These are phyloP conservation scores for Wickerhamiella slavikovae DNA, from an alignment of 805 yeast species.

Conservation along the genomic window DNA sequence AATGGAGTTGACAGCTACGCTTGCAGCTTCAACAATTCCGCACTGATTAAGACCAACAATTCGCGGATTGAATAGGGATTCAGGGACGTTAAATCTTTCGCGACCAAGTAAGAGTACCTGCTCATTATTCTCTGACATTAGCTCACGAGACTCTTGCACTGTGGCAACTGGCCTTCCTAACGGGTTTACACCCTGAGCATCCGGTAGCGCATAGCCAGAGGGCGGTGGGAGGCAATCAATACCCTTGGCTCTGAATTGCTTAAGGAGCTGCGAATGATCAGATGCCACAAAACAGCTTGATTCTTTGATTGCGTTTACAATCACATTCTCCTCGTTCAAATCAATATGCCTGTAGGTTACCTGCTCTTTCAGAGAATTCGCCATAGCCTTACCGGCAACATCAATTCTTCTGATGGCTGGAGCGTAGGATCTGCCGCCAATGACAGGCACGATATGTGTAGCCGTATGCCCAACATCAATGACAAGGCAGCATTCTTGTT, in stretches of 20 bases:
- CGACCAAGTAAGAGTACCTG: constrained; percentile 55
- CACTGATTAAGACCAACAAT: constrained; percentile 58
- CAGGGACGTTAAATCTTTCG: constrained; percentile 80
- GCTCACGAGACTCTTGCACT: constrained; percentile 5
- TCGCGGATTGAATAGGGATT: constrained; percentile 68
- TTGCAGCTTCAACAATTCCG: constrained; percentile 52
- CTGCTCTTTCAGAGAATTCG: constrained; percentile 65
- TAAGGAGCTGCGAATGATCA: constrained; percentile 34
- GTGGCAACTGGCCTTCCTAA: constrained; percentile 41
- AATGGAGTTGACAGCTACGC: constrained; percentile 43
- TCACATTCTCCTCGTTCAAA: constrained; percentile 72
- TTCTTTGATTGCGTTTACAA: constrained; percentile 76
- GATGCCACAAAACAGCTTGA: constrained; percentile 45
- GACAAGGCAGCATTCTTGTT: constrained; percentile 64
- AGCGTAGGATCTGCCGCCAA: constrained; percentile 59
- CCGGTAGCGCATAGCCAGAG: constrained; percentile 69
- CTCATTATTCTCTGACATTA: constrained; percentile 21
- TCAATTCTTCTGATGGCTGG: constrained; percentile 60
- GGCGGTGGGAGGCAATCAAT: constrained; percentile 16
- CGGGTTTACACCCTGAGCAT: constrained; percentile 48
- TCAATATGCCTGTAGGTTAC: constrained; percentile 84
- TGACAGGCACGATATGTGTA: constrained; percentile 71
- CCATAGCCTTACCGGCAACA: constrained; percentile 69
- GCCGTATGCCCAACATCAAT: constrained; percentile 78
- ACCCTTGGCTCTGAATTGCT: constrained; percentile 25